These are phyloP conservation scores for Blastobotrys attinorum DNA, from an alignment of 805 yeast species.

Conservation along the genomic window DNA sequence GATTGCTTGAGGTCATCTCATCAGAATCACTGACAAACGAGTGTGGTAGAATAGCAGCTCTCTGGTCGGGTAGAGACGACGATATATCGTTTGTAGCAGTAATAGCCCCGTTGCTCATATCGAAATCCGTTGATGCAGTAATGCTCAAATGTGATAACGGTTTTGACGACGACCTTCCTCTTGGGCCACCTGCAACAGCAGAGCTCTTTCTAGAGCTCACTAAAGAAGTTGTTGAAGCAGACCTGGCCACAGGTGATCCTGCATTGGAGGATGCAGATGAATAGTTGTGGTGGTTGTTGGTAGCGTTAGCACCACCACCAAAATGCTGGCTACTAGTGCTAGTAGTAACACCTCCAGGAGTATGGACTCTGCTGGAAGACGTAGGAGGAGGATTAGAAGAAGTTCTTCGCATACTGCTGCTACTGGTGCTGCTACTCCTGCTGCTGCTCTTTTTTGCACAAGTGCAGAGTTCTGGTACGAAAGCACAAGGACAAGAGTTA, in stretches of 20 bases:
- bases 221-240: neutral
- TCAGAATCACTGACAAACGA: too few relatives aligned
- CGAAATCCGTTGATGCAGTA: too few relatives aligned
- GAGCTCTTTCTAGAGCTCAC: neutral
- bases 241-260: neutral
- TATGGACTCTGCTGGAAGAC: neutral
- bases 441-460: conserved; percentile 15
- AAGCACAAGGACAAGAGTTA: conserved; percentile 17
- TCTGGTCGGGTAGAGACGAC: too few relatives aligned
- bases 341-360: neutral
- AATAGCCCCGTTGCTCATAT: too few relatives aligned
- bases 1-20: too few relatives aligned
- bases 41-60: too few relatives aligned
- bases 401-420: conserved; percentile 2
- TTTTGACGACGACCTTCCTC: too few relatives aligned
- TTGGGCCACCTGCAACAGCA: too few relatives aligned
- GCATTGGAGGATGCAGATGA: neutral
- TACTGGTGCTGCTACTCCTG: conserved; percentile 2
- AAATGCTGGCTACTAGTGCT: too few relatives aligned
- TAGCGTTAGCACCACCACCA: too few relatives aligned
- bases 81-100: too few relatives aligned
- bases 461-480: conserved; percentile 16
- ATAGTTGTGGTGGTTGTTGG: neutral
- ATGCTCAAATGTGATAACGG: too few relatives aligned
- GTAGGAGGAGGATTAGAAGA: conserved; percentile 3